Conservation (phyloP, 192 early-diverging fungal genomes). For the Coemansia sp. region DNA sequence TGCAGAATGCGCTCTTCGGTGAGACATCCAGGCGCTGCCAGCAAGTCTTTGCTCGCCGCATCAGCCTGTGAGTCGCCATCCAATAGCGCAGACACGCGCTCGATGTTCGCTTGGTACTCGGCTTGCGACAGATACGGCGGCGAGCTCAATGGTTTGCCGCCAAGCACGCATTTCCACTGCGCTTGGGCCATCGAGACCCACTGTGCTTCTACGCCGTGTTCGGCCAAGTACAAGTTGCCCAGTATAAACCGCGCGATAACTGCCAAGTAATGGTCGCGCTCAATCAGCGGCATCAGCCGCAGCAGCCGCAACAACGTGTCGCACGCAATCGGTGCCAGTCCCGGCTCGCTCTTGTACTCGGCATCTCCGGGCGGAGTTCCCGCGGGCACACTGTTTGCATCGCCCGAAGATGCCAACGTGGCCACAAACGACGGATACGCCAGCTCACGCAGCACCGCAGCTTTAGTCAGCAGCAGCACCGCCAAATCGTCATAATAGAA, state of each 20-base stretch:
- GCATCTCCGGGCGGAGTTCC: not conserved
- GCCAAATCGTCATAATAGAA: conserved; percentile 77
- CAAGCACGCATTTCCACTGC: conserved; percentile 55
- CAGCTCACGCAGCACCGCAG: conserved; percentile 62
- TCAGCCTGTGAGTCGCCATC: not conserved
- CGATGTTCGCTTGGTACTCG: conserved; percentile 22
- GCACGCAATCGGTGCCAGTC: conserved; percentile 10
- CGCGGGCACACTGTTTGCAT: not conserved
- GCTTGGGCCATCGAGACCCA: conserved; percentile 39
- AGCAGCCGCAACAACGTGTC: conserved; percentile 48
- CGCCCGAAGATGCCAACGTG: conserved; percentile 7
- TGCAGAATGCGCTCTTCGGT: conserved; percentile 21
- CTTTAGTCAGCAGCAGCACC: conserved; percentile 66
- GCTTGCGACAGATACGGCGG: conserved; percentile 31
- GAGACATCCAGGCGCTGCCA: conserved; percentile 20
- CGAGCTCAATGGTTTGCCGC: conserved; percentile 29
- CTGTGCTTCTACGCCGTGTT: conserved; percentile 25
- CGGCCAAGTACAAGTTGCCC: conserved; percentile 55
- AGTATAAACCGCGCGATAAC: conserved; percentile 59
- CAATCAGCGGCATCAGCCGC: conserved; percentile 56
- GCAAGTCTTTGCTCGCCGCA: not conserved
- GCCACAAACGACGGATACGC: conserved; percentile 48
- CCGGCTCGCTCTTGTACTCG: conserved; percentile 1
- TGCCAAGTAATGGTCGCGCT: conserved; percentile 63
- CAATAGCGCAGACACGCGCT: not conserved